phyloP scores from a whole-genome alignment of 768 basidiomycete genomes.

The Hygrocybe punicea region DNA sequence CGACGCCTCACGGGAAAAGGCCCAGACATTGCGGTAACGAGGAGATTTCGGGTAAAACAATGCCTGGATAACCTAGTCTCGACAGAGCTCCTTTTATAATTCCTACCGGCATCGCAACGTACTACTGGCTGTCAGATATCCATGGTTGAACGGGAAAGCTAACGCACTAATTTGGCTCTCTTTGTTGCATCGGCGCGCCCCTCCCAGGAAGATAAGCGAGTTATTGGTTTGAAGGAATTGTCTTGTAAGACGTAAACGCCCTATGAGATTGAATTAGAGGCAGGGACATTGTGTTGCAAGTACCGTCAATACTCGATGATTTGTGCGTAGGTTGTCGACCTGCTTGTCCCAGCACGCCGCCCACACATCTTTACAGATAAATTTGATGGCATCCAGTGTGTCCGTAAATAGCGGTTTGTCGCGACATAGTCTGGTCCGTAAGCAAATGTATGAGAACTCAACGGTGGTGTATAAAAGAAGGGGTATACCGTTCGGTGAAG shows the following conservation, averaged over 20 bases:
- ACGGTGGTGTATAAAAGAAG: background rate
- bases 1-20: background rate
- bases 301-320: slow-evolving; percentile 68
- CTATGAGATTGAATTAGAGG: slow-evolving; percentile 35
- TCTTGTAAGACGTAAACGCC: slow-evolving; percentile 94
- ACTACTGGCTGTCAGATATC: slow-evolving; percentile 42
- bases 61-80: slow-evolving; percentile 71
- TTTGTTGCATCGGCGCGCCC: slow-evolving; percentile 70
- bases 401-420: slow-evolving; percentile 74
- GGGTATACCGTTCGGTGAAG: slow-evolving; percentile 73
- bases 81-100: slow-evolving; percentile 79
- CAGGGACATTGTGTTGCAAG: background rate
- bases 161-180: slow-evolving; percentile 65
- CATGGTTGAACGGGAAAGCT: background rate
- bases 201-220: slow-evolving; percentile 76
- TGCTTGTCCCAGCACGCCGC: slow-evolving; percentile 89
- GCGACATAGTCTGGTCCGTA: slow-evolving; percentile 58
- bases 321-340: slow-evolving; percentile 92
- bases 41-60: slow-evolving; percentile 74
- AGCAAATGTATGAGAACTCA: background rate
- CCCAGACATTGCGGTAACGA: slow-evolving; percentile 78
- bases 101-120: slow-evolving; percentile 77
- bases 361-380: slow-evolving; percentile 97
- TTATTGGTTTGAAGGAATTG: slow-evolving; percentile 81
- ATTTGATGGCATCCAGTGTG: slow-evolving; percentile 88